Percentiles rank a stretch among this genome's conserved stretches.
Conservation (phyloP, 148 eudicot species). For the Fagopyrum homotropicum region DNA sequence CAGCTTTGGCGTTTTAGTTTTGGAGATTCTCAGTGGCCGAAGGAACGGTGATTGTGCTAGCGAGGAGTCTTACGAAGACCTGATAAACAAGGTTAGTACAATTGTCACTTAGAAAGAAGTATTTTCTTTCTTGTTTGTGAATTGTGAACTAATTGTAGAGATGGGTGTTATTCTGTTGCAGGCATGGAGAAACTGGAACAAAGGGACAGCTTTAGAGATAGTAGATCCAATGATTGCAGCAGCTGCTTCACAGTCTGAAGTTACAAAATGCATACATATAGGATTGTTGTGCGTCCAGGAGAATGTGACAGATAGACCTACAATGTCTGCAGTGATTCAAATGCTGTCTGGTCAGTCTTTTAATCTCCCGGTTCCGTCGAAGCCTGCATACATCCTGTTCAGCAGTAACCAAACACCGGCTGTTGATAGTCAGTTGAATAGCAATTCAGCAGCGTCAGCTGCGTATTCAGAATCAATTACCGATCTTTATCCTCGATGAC, state of each 20-base stretch:
- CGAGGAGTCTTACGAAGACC: not conserved
- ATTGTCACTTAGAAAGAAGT: not conserved
- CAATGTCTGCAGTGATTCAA: not conserved
- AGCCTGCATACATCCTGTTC: not conserved
- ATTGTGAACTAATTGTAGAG: not conserved
- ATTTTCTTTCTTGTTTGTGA: not conserved
- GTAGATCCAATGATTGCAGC: not conserved
- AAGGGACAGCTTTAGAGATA: not conserved
- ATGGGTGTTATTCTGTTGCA: not conserved
- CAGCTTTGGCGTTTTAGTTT: no score
- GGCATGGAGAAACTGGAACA: not conserved
- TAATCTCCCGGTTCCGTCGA: not conserved
- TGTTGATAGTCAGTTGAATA: not conserved
- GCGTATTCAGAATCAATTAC: not conserved
- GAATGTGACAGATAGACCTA: not conserved
- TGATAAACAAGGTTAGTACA: not conserved
- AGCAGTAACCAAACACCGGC: not conserved
- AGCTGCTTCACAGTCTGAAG: not conserved
- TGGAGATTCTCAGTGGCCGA: no score
- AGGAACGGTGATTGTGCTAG: no score
- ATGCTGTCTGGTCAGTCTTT: not conserved
- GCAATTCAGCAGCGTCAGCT: not conserved
- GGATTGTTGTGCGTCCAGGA: conserved; percentile 1
- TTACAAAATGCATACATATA: not conserved
- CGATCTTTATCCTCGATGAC: conserved; percentile 4